Conservation (phyloP, 2,329 filamentous ascomycete genomes). For the Pseudogymnoascus sp. region DNA sequence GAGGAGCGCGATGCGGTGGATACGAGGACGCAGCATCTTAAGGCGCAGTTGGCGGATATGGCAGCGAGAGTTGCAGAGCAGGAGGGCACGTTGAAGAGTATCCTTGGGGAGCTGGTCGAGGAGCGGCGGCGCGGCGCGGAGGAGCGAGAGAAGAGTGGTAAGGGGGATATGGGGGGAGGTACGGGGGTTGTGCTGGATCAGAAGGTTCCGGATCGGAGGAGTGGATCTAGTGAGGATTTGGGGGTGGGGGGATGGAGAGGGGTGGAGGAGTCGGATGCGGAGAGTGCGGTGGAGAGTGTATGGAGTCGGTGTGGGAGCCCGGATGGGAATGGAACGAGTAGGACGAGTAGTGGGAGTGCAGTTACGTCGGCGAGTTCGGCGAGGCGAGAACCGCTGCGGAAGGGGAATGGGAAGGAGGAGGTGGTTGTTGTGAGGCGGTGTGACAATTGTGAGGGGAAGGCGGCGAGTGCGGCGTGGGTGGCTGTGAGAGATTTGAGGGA, state of each 20-base stretch:
- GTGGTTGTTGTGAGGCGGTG: conserved; percentile 31
- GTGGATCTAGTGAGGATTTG: neutral
- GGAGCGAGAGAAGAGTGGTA: conserved; percentile 17
- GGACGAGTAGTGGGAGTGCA: neutral
- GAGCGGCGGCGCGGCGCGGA: conserved; percentile 37
- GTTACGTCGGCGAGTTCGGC: conserved; percentile 13
- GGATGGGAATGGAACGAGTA: neutral
- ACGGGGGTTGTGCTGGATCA: conserved; percentile 13
- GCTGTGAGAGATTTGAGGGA: conserved; percentile 52
- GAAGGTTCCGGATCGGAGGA: neutral
- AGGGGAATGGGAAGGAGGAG: conserved; percentile 10
- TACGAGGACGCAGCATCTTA: conserved; percentile 44
- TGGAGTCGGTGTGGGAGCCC: neutral
- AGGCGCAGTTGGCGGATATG: conserved; percentile 53
- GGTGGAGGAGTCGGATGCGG: neutral
- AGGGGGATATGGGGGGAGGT: neutral
- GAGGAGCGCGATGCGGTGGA: conserved; percentile 51
- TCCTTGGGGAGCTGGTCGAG: conserved; percentile 42
- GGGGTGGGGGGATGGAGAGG: neutral
- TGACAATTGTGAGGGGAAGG: conserved; percentile 49
- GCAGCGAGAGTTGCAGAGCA: conserved; percentile 44
- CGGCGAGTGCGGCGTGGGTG: conserved; percentile 54
- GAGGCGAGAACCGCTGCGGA: conserved; percentile 16
- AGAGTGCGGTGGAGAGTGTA: neutral
- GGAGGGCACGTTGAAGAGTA: conserved; percentile 40